phyloP scores from a whole-genome alignment of 768 basidiomycete genomes.

The Lactarius hatsudake region DNA sequence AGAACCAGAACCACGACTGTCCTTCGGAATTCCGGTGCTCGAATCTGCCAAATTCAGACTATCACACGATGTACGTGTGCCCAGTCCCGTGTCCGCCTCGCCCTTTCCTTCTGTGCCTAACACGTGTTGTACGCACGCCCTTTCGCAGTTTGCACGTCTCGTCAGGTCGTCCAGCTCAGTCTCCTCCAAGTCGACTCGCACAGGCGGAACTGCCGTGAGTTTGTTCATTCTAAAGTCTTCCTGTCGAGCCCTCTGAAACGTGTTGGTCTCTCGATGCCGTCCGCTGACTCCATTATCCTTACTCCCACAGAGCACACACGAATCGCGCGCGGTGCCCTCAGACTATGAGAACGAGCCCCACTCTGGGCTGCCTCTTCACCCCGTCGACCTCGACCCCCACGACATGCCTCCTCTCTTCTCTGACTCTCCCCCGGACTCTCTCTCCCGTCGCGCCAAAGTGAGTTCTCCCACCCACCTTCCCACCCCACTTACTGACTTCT shows the following conservation, averaged over 20 bases:
- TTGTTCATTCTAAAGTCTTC: constrained; percentile 17
- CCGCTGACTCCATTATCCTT: constrained; percentile 10
- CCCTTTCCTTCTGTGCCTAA: constrained; percentile 34
- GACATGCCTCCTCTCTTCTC: constrained; percentile 23
- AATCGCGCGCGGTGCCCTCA: constrained; percentile 24
- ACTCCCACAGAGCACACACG: constrained; percentile 28
- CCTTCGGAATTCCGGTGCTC: constrained; percentile 33
- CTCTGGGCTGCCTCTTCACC: constrained; percentile 10
- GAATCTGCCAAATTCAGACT: constrained; percentile 37
- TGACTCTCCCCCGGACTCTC: constrained; percentile 14
- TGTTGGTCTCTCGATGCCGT: constrained; percentile 1
- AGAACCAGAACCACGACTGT: constrained; percentile 28
- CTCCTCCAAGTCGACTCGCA: constrained; percentile 25
- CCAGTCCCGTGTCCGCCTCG: constrained; percentile 27
- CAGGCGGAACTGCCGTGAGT: constrained; percentile 24
- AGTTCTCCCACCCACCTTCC: not conserved
- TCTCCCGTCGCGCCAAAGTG: constrained; percentile 25
- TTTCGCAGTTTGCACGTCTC: constrained; percentile 29
- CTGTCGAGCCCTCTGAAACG: constrained; percentile 11
- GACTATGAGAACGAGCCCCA: constrained; percentile 29
- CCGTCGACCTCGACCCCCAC: constrained; percentile 27
- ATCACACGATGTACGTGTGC: constrained; percentile 37
- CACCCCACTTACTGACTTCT: not conserved
- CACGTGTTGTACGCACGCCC: constrained; percentile 36
- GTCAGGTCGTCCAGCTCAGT: constrained; percentile 25